phyloP scores from a whole-genome alignment of 2,329 filamentous ascomycete species.

The Phaeophleospora eucalypticola region DNA sequence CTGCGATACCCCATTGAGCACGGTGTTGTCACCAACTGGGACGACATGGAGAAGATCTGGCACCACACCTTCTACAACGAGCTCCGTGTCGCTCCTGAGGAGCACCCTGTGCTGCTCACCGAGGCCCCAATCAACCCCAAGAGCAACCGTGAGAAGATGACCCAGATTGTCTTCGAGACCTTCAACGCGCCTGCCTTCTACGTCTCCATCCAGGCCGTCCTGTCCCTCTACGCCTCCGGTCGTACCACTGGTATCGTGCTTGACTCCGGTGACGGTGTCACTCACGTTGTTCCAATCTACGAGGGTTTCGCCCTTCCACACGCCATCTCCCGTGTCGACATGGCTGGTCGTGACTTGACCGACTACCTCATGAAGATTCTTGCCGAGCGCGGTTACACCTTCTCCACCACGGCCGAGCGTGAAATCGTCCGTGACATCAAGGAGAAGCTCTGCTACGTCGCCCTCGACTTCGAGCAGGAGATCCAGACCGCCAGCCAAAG shows the following conservation, averaged over 20 bases:
- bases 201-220: slow-evolving; percentile 99
- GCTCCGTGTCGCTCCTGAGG: slow-evolving; percentile 98
- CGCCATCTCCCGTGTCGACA: slow-evolving; percentile 99
- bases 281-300: slow-evolving; percentile 99
- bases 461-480: slow-evolving; percentile 99
- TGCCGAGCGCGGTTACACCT: slow-evolving; percentile 98
- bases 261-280: slow-evolving; percentile 99
- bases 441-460: slow-evolving; percentile 99
- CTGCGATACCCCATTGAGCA: slow-evolving; percentile 99
- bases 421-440: slow-evolving; percentile 99
- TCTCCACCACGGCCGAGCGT: slow-evolving; percentile 99
- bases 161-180: slow-evolving; percentile 99
- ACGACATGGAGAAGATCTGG: slow-evolving; percentile 99
- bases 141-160: slow-evolving; percentile 99
- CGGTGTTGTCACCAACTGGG: slow-evolving; percentile 99
- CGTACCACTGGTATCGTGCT: slow-evolving; percentile 99
- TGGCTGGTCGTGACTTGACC: slow-evolving; percentile 99
- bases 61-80: slow-evolving; percentile 99
- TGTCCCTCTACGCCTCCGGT: slow-evolving; percentile 98
- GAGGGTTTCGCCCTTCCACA: slow-evolving; percentile 99
- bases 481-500: slow-evolving; percentile 99
- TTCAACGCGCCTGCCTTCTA: slow-evolving; percentile 99
- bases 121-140: slow-evolving; percentile 99
- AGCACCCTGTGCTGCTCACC: slow-evolving; percentile 98
- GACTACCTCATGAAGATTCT: slow-evolving; percentile 99